A percentile compares a stretch with the other conserved stretches of the same genome.
Evolutionary conservation across 2,329 filamentous ascomycete genomes (phyloP).

Genomic region (Stagonosporopsis chrysanthemi): DNA sequence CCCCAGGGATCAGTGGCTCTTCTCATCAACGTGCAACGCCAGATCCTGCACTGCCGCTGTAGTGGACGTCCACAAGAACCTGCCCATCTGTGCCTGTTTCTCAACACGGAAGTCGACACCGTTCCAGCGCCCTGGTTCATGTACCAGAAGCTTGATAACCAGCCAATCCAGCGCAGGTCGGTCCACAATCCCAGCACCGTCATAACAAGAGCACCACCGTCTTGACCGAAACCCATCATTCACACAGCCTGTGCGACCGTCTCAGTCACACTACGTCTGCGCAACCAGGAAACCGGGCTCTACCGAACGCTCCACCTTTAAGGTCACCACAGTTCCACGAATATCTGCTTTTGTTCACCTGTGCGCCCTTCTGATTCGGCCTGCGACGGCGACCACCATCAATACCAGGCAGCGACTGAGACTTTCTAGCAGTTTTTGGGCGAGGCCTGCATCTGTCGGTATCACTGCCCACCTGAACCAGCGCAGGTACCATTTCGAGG

Average conservation of each 20-base stretch:
- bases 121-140: constrained; percentile 35
- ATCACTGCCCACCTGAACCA: constrained; percentile 47
- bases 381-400: constrained; percentile 49
- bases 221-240: constrained; percentile 45
- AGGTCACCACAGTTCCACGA: constrained; percentile 48
- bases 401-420: constrained; percentile 49
- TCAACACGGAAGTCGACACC: constrained; percentile 36
- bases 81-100: constrained; percentile 31
- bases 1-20: constrained; percentile 29
- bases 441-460: constrained; percentile 54
- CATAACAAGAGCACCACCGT: constrained; percentile 38
- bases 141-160: constrained; percentile 23
- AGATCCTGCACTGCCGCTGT: constrained; percentile 42
- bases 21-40: constrained; percentile 45
- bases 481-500: constrained; percentile 49
- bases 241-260: constrained; percentile 50
- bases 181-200: constrained; percentile 40
- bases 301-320: constrained; percentile 48
- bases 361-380: constrained; percentile 51
- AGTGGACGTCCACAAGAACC: constrained; percentile 28
- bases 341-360: constrained; percentile 47
- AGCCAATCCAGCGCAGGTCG: constrained; percentile 39
- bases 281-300: constrained; percentile 56
- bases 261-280: constrained; percentile 56
- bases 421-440: constrained; percentile 55